Evolutionary conservation across 2,329 filamentous ascomycete genomes (phyloP), one percentile per base, ranked within the genome.

Genomic region (Ambrosiella xylebori): DNA sequence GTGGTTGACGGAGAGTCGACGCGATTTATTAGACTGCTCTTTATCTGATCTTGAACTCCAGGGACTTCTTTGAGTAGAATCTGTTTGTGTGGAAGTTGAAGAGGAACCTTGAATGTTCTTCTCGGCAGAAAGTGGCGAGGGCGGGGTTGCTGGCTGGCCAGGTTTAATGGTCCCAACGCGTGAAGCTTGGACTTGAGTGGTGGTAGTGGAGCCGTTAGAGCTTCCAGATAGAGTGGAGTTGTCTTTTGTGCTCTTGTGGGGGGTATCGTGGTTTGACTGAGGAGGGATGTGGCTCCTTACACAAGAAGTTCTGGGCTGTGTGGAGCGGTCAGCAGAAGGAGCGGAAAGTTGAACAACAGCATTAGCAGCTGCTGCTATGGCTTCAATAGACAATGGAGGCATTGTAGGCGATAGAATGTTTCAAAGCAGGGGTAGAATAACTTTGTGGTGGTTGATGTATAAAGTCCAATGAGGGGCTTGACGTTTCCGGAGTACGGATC

Each of bases 271-370:
- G 44, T 47, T 17, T n/a, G 19, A 17, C 13, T 47, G n/a, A 40
- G 45, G 51, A 45, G 37, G 19, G 9, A 56, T 51, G 8, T 56
- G 53, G 45, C 53, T 55, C 38, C 57, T 49, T 13, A 59, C 35
- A n/a, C 44, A 41, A 19, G 57, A 59, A 12, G 45, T 59, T 9
- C 37, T 17, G n/a, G 44, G 44, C n/a, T 47, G 44, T 13, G 44
- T 47, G n/a, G 44, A 47, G 44, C n/a, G 44, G 8, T 17, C 44
- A 53, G 51, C 38, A 15, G 27, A 6, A 19, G 27, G 13, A 19
- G 51, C 44, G 44, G 15, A 37, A 13, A 53, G 51, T n/a, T 53
- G 35, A 17, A 56, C 38, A 19, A 40, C 38, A 19, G 54, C 54
- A 19, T n/a, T 38, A 39, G 51, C 51, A 36, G 51, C 51, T 9